Conservation (phyloP, 1,284 basidiomycete species). For the Neotropicomus parvogracilis region DNA sequence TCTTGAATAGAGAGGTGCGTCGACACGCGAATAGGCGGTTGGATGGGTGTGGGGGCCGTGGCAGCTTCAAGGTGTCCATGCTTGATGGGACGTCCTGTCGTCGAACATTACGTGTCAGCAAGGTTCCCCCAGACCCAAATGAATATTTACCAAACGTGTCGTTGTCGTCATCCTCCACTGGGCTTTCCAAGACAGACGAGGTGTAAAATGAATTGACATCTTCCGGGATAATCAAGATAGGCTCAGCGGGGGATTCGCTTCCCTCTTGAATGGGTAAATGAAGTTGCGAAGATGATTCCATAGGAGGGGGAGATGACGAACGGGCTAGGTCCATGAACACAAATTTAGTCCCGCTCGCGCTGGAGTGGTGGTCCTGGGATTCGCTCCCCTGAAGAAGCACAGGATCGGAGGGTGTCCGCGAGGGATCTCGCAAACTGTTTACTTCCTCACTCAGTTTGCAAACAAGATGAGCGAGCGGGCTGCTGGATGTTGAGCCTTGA, state of each 20-base stretch:
- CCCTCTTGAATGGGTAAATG: constrained; percentile 13
- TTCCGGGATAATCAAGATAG: constrained; percentile 50
- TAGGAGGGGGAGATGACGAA: constrained; percentile 20
- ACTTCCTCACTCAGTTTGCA: constrained; percentile 62
- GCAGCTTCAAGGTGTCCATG: constrained; percentile 17
- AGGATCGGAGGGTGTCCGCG: constrained; percentile 13
- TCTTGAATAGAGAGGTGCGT: constrained; percentile 26
- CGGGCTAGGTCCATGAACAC: constrained; percentile 28
- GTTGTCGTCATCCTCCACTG: constrained; percentile 39
- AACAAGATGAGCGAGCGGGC: constrained; percentile 59
- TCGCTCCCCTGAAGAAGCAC: constrained; percentile 7
- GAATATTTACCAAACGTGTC: constrained; percentile 44
- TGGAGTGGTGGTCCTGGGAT: constrained; percentile 3
- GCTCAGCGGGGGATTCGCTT: constrained; percentile 31
- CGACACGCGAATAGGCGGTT: constrained; percentile 17
- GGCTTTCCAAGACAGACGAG: constrained; percentile 45
- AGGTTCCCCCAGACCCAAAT: constrained; percentile 8
- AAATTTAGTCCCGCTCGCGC: constrained; percentile 10
- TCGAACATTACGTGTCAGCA: constrained; percentile 6
- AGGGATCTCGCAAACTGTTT: constrained; percentile 35
- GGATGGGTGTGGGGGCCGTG: constrained; percentile 15
- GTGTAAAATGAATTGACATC: constrained; percentile 59
- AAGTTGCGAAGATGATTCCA: constrained; percentile 7
- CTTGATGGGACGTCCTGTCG: constrained; percentile 26
- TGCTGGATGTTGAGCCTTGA: constrained; percentile 33